A percentile compares a stretch with the other conserved stretches of the same genome.
These are phyloP conservation scores for Rhododendron molle DNA, from an alignment of 148 eudicot species.

Conservation along the genomic window DNA sequence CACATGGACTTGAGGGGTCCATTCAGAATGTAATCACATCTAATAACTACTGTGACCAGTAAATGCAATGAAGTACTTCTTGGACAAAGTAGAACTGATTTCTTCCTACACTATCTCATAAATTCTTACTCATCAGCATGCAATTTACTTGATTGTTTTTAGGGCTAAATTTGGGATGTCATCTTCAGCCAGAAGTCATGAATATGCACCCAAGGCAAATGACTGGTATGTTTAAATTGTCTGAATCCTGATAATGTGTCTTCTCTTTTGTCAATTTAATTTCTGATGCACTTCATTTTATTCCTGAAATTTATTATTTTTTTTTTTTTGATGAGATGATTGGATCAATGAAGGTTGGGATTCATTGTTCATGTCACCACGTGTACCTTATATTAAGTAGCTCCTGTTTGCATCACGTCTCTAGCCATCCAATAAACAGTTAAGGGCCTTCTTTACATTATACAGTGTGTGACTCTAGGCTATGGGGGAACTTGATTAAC, in stretches of 20 bases:
- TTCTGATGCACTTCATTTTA: not conserved
- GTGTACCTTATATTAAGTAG: not conserved
- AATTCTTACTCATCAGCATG: not conserved
- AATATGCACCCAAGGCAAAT: constrained; percentile 13
- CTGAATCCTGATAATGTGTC: not conserved
- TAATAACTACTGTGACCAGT: not conserved
- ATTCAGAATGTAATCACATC: not conserved
- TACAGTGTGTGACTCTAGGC: not conserved
- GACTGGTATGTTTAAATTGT: constrained; percentile 21
- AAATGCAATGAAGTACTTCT: not conserved
- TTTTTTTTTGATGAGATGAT: not conserved
- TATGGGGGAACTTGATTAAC: not conserved
- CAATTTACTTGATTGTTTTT: not conserved
- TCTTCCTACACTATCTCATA: not conserved
- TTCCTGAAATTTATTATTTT: too few relatives aligned
- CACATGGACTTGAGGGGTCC: not conserved
- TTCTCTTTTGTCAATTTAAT: not conserved
- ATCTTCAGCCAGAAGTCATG: constrained; percentile 19
- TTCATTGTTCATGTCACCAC: not conserved
- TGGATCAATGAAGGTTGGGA: not conserved
- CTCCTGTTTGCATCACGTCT: not conserved
- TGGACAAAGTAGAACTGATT: not conserved
- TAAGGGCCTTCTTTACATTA: not conserved
- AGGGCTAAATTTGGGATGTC: constrained; percentile 29
- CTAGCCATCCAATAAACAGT: not conserved